Evolutionary conservation across 495 filamentous ascomycete genomes (phyloP).

Genomic region (Penicillium maclennaniae): DNA sequence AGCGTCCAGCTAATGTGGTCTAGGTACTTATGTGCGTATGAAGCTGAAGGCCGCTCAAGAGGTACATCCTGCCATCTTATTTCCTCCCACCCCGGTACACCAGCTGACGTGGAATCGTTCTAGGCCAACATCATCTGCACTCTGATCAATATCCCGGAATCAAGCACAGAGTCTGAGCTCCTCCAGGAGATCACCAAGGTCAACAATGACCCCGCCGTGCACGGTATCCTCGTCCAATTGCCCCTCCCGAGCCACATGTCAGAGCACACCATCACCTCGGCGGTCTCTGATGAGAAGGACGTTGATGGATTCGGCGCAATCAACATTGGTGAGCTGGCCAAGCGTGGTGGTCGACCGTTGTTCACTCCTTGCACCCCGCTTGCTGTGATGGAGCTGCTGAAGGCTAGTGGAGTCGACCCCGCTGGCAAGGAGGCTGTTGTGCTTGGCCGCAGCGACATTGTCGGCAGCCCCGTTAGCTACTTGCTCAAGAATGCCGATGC

Average conservation of each 20-base stretch:
- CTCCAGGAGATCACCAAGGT: slow-evolving; percentile 72
- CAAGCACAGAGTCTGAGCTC: slow-evolving; percentile 79
- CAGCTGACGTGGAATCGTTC: slow-evolving; percentile 7
- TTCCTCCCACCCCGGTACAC: not conserved
- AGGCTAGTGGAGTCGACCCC: slow-evolving; percentile 77
- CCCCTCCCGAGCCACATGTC: slow-evolving; percentile 85
- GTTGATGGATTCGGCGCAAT: slow-evolving; percentile 92
- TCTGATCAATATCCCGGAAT: slow-evolving; percentile 74
- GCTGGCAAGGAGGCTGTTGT: slow-evolving; percentile 92
- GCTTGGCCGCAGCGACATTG: slow-evolving; percentile 91
- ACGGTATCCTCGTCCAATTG: slow-evolving; percentile 92
- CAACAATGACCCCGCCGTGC: slow-evolving; percentile 83
- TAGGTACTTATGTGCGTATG: slow-evolving; percentile 98
- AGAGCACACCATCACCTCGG: slow-evolving; percentile 83
- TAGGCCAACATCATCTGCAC: slow-evolving; percentile 88
- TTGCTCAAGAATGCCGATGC: slow-evolving; percentile 92
- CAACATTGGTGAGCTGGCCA: slow-evolving; percentile 95
- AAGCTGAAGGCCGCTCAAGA: slow-evolving; percentile 96
- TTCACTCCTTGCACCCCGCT: slow-evolving; percentile 95
- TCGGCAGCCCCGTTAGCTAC: slow-evolving; percentile 94
- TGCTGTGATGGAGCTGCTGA: slow-evolving; percentile 88
- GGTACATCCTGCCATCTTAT: slow-evolving; percentile 43
- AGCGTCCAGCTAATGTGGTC: slow-evolving; percentile 24
- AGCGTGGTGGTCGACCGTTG: slow-evolving; percentile 80
- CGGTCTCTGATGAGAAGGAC: slow-evolving; percentile 90